Conservation (phyloP, 2,329 filamentous ascomycete species). For the Aspergillus ochraceus region DNA sequence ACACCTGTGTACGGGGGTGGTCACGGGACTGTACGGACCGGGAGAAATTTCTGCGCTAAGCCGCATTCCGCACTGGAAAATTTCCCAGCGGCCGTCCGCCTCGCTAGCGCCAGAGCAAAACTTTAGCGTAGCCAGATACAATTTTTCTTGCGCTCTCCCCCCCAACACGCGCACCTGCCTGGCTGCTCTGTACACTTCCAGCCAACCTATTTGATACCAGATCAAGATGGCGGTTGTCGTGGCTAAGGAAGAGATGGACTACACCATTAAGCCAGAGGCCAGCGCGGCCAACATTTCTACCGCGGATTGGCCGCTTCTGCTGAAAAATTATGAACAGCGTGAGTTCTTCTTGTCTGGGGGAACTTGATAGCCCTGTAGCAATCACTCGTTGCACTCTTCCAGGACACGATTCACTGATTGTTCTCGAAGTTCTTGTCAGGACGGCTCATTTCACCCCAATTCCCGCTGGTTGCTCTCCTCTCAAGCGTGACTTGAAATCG, state of each 20-base stretch:
- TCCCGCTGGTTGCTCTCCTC: slow-evolving; percentile 83
- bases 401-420: slow-evolving; percentile 8
- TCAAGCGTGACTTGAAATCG: slow-evolving; percentile 93
- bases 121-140: slow-evolving; percentile 21
- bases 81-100: slow-evolving; percentile 26
- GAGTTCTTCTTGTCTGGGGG: slow-evolving; percentile 41
- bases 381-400: neutral
- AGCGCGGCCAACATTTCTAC: slow-evolving; percentile 76
- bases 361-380: slow-evolving; percentile 17
- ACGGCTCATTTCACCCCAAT: slow-evolving; percentile 98
- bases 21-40: slow-evolving; percentile 12
- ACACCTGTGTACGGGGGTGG: neutral
- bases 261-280: slow-evolving; percentile 89
- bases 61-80: slow-evolving; percentile 30
- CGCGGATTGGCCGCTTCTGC: slow-evolving; percentile 85
- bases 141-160: slow-evolving; percentile 20
- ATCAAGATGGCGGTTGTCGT: slow-evolving; percentile 44
- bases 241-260: slow-evolving; percentile 67
- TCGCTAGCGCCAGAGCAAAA: slow-evolving; percentile 25
- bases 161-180: slow-evolving; percentile 19
- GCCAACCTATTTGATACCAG: slow-evolving; percentile 12
- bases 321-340: slow-evolving; percentile 96
- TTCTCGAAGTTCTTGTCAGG: slow-evolving; percentile 72
- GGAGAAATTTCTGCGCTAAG: slow-evolving; percentile 23
- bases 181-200: slow-evolving; percentile 17